phyloP scores from a whole-genome alignment of 345 rosid genomes.

The Punica granatum region DNA sequence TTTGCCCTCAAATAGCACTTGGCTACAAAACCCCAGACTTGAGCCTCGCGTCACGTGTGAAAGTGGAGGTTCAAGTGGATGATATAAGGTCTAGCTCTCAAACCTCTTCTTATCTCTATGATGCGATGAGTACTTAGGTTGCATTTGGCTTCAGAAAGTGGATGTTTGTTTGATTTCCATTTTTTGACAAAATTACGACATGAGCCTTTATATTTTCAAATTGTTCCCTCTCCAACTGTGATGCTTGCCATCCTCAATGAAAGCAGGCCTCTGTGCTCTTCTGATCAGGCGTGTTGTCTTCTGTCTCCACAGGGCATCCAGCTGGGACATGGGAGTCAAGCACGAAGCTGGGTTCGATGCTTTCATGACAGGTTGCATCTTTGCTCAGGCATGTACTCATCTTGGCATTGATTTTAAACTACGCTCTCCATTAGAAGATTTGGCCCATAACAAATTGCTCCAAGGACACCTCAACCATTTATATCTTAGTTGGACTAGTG shows the following conservation, averaged over 20 bases:
- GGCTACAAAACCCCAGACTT: constrained; percentile 27
- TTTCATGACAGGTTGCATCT: constrained; percentile 95
- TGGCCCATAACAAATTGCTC: constrained; percentile 46
- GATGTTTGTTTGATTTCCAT: background rate
- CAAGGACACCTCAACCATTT: constrained; percentile 60
- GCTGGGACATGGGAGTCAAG: constrained; percentile 78
- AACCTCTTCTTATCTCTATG: constrained; percentile 8
- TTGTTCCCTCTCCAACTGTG: background rate
- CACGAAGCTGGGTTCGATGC: constrained; percentile 99
- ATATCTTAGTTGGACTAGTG: constrained; percentile 75
- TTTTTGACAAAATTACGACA: background rate
- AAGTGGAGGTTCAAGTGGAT: constrained; percentile 79
- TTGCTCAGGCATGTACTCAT: constrained; percentile 77
- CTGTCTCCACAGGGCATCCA: constrained; percentile 42
- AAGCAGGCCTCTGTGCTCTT: background rate
- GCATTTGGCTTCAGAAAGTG: background rate
- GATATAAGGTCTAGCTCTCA: constrained; percentile 49
- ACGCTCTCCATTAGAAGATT: constrained; percentile 28
- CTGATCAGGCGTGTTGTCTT: background rate
- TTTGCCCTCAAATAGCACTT: constrained; percentile 64
- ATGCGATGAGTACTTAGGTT: background rate
- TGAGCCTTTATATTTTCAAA: background rate
- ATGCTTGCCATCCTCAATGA: no score
- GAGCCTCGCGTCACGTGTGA: constrained; percentile 29
- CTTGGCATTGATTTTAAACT: constrained; percentile 61